phyloP scores from a whole-genome alignment of 371 early-diverging fungal species.

The Dipsacomyces acuminosporus region DNA sequence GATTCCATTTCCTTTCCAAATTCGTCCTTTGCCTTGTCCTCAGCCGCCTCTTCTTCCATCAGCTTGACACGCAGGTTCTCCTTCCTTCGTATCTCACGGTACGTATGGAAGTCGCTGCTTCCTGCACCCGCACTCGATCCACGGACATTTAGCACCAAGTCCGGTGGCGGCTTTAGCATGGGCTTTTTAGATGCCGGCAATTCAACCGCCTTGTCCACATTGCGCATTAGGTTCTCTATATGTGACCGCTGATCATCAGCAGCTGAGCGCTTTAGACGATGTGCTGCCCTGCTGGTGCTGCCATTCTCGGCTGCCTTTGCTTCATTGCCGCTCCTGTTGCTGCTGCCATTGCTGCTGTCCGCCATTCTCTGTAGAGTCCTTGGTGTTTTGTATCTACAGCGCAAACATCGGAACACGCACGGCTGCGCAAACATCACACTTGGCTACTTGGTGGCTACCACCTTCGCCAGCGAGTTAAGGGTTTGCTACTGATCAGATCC shows the following conservation, averaged over 20 bases:
- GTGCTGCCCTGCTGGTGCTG: no score
- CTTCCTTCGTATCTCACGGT: conserved; percentile 80
- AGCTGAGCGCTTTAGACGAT: conserved; percentile 23
- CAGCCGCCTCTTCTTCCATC: conserved; percentile 71
- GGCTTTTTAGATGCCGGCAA: conserved; percentile 56
- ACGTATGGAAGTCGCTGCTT: conserved; percentile 94
- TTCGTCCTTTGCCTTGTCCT: conserved; percentile 54
- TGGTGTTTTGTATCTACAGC: no score
- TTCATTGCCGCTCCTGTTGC: no score
- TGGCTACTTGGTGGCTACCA: no score
- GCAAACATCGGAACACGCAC: no score
- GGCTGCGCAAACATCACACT: no score
- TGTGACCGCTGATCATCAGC: conserved; percentile 60
- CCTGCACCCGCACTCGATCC: conserved; percentile 96
- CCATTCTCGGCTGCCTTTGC: no score
- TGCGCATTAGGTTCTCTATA: conserved; percentile 66
- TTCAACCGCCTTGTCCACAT: conserved; percentile 73
- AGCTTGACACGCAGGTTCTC: conserved; percentile 75
- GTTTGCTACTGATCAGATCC: no score
- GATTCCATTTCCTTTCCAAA: conserved; percentile 56
- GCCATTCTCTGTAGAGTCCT: no score
- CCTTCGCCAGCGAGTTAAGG: no score
- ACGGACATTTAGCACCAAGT: conserved; percentile 75
- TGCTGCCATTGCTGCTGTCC: no score
- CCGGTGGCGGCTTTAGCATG: conserved; percentile 59